Percentiles rank a stretch among this genome's conserved stretches.
Evolutionary conservation across 805 yeast genomes (phyloP).

Genomic region (Ogataea saltuana): DNA sequence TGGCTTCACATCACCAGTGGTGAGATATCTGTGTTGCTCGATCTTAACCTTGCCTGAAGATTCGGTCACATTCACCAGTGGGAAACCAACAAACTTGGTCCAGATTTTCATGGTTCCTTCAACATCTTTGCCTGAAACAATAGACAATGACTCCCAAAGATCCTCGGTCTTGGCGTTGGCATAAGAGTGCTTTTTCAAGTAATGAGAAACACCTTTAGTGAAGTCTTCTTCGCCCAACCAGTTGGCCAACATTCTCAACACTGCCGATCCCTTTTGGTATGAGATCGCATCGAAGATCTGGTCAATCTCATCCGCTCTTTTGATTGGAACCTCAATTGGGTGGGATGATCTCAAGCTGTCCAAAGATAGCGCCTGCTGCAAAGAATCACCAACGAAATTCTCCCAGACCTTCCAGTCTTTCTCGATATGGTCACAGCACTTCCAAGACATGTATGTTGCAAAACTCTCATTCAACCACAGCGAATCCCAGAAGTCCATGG

Average conservation of each 20-base stretch:
- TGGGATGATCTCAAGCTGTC: slow-evolving; percentile 70
- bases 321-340: slow-evolving; percentile 85
- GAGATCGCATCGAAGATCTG: slow-evolving; percentile 85
- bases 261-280: slow-evolving; percentile 78
- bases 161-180: slow-evolving; percentile 74
- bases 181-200: slow-evolving; percentile 62
- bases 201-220: slow-evolving; percentile 70
- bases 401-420: slow-evolving; percentile 83
- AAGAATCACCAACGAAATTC: slow-evolving; percentile 54
- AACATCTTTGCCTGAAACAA: slow-evolving; percentile 67
- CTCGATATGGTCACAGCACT: slow-evolving; percentile 65
- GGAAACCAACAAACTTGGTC: slow-evolving; percentile 77
- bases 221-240: slow-evolving; percentile 71
- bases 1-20: slow-evolving; percentile 62
- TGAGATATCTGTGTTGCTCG: slow-evolving; percentile 62
- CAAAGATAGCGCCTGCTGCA: slow-evolving; percentile 52
- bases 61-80: slow-evolving; percentile 55
- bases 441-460: slow-evolving; percentile 84
- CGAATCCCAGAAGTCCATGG: slow-evolving; percentile 95
- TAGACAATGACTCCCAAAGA: slow-evolving; percentile 67
- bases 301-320: slow-evolving; percentile 75
- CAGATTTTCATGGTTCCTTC: slow-evolving; percentile 64
- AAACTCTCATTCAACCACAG: slow-evolving; percentile 89
- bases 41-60: slow-evolving; percentile 37
- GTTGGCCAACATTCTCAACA: slow-evolving; percentile 72